A percentile compares a stretch with the other conserved stretches of the same genome.
phyloP scores from a whole-genome alignment of 2,329 filamentous ascomycete genomes.

The Lachnum nothofagi region DNA sequence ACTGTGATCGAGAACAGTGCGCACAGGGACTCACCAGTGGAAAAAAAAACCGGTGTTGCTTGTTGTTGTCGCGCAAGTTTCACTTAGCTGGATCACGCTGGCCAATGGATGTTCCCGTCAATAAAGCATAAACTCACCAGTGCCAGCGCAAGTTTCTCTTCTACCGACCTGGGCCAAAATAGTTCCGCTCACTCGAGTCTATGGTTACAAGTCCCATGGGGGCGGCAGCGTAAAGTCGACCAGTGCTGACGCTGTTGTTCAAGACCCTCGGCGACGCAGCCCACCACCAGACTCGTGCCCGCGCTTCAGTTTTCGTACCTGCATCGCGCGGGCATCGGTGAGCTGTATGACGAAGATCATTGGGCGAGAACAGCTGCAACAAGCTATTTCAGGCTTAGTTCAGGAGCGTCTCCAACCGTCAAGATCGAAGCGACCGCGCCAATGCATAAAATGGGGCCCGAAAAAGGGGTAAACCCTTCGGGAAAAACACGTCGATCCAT shows the following conservation, averaged over 20 bases:
- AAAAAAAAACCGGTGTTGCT: background rate
- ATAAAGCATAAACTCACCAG: background rate
- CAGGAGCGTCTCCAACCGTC: background rate
- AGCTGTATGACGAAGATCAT: background rate
- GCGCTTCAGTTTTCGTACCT: background rate
- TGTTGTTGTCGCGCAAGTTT: background rate
- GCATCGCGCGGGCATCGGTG: background rate
- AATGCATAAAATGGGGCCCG: background rate
- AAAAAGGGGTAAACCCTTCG: no score
- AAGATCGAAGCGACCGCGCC: background rate
- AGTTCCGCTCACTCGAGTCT: background rate
- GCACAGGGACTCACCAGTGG: background rate
- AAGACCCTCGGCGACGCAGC: background rate
- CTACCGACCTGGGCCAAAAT: background rate
- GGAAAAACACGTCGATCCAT: no score
- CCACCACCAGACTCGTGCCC: background rate
- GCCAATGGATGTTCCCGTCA: background rate
- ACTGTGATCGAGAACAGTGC: background rate
- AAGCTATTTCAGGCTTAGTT: background rate
- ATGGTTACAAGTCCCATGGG: background rate
- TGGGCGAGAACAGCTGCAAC: background rate
- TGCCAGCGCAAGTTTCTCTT: background rate
- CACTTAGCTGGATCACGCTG: background rate
- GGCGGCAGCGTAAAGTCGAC: background rate
- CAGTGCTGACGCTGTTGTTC: background rate